Percentiles rank a stretch among this genome's conserved stretches.
Evolutionary conservation across 768 basidiomycete species (phyloP).

Genomic region (Exidia glandulosa): DNA sequence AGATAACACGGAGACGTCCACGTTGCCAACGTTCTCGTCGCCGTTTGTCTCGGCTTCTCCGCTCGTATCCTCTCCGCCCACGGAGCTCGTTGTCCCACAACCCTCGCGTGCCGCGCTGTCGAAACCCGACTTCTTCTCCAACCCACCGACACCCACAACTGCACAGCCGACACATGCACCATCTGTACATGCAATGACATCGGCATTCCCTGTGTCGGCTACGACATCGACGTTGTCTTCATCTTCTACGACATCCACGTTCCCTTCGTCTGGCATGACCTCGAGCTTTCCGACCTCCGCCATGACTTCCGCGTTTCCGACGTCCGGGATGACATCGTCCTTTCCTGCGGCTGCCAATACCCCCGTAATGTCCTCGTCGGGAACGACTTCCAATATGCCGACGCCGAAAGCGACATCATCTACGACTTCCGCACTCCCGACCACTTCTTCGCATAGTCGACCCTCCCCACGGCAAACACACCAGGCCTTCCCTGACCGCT

Average conservation of each 20-base stretch:
- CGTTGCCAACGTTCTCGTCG: not conserved
- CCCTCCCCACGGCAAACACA: no score
- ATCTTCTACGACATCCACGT: no score
- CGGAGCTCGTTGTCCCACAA: not conserved
- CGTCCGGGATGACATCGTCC: no score
- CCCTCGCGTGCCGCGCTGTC: not conserved
- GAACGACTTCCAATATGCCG: no score
- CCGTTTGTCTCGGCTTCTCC: not conserved
- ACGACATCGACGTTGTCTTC: not conserved
- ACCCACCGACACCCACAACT: not conserved
- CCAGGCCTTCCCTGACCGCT: no score
- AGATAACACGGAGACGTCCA: not conserved
- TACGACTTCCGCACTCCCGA: no score
- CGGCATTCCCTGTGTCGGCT: not conserved
- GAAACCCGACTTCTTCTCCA: not conserved
- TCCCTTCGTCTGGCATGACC: not conserved
- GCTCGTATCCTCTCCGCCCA: not conserved
- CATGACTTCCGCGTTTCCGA: no score
- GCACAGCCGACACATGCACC: not conserved
- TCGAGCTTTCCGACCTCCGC: not conserved
- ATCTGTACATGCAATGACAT: not conserved
- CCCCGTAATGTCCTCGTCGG: no score
- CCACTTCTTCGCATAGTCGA: no score
- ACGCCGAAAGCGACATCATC: no score
- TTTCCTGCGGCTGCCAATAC: no score